These are phyloP conservation scores for Rosa lucieae DNA, from an alignment of 306 rosid species.

Conservation along the genomic window DNA sequence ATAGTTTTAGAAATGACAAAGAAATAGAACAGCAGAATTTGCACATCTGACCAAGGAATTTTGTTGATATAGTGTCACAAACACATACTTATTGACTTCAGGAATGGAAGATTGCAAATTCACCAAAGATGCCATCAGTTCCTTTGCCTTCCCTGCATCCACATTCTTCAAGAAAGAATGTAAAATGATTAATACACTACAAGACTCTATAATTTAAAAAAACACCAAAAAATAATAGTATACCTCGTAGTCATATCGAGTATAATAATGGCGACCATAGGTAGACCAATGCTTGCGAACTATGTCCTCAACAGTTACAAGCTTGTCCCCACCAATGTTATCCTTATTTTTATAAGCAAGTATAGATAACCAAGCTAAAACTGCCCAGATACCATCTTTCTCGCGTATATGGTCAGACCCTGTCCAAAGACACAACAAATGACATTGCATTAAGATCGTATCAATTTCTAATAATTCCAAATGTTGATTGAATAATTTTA, in stretches of 20 bases:
- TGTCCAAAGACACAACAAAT: slow-evolving; percentile 36
- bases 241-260: slow-evolving; percentile 96
- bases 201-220: slow-evolving; percentile 14
- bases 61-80: slow-evolving; percentile 9
- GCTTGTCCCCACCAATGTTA: slow-evolving; percentile 65
- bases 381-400: slow-evolving; percentile 99
- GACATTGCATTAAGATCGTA: slow-evolving; percentile 18
- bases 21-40: background rate
- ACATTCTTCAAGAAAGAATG: slow-evolving; percentile 65
- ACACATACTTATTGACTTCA: slow-evolving; percentile 84
- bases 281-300: slow-evolving; percentile 93
- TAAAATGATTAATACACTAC: slow-evolving; percentile 19
- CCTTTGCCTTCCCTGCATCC: slow-evolving; percentile 93
- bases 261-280: slow-evolving; percentile 96
- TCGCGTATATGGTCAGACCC: slow-evolving; percentile 98
- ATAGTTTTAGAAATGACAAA: background rate
- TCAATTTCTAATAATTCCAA: background rate
- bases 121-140: slow-evolving; percentile 88
- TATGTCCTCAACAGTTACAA: slow-evolving; percentile 92
- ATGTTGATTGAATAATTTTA: slow-evolving; percentile 12
- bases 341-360: slow-evolving; percentile 85
- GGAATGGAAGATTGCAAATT: slow-evolving; percentile 80
- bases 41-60: slow-evolving; percentile 9
- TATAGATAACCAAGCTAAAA: slow-evolving; percentile 93
- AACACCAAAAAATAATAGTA: slow-evolving; percentile 18